Evolutionary conservation across 768 basidiomycete genomes (phyloP).

Genomic region (Suillus subalutaceus): DNA sequence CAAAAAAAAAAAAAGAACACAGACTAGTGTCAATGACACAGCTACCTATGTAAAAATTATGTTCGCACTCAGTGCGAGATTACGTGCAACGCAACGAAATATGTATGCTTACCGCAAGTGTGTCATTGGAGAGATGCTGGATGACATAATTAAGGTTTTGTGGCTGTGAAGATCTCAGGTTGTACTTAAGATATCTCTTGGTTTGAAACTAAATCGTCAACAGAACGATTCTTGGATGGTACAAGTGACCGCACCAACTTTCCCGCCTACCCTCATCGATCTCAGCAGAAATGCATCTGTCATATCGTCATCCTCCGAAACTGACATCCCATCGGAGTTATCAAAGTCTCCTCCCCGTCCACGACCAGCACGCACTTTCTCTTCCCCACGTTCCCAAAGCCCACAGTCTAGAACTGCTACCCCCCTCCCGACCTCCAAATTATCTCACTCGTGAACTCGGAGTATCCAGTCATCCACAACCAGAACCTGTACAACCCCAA

Average conservation of each 20-base stretch:
- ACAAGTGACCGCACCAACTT: slow-evolving; percentile 17
- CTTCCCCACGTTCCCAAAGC: slow-evolving; percentile 62
- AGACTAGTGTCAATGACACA: too few relatives aligned
- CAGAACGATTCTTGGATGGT: slow-evolving; percentile 2
- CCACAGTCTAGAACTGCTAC: slow-evolving; percentile 44
- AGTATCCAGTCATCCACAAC: slow-evolving; percentile 25
- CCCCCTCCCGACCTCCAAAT: slow-evolving; percentile 47
- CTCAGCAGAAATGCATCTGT: slow-evolving; percentile 78
- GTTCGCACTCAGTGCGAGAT: too few relatives aligned
- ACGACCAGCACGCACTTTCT: slow-evolving; percentile 63
- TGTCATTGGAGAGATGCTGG: too few relatives aligned
- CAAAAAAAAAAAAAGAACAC: too few relatives aligned
- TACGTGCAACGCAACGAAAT: too few relatives aligned
- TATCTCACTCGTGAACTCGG: slow-evolving; percentile 65
- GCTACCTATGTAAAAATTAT: too few relatives aligned
- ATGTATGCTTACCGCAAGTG: too few relatives aligned
- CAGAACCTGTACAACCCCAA: slow-evolving; percentile 18
- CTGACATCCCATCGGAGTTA: slow-evolving; percentile 43
- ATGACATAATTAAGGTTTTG: too few relatives aligned
- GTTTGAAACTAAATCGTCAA: not conserved
- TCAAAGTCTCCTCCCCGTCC: slow-evolving; percentile 48
- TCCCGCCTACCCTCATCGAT: slow-evolving; percentile 54
- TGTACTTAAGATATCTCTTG: too few relatives aligned
- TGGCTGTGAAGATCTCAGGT: too few relatives aligned
- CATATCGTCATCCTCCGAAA: slow-evolving; percentile 67